Percentiles rank a stretch among this genome's conserved stretches.
Conservation (phyloP, 345 rosid genomes). For the Euphorbia peplus region DNA sequence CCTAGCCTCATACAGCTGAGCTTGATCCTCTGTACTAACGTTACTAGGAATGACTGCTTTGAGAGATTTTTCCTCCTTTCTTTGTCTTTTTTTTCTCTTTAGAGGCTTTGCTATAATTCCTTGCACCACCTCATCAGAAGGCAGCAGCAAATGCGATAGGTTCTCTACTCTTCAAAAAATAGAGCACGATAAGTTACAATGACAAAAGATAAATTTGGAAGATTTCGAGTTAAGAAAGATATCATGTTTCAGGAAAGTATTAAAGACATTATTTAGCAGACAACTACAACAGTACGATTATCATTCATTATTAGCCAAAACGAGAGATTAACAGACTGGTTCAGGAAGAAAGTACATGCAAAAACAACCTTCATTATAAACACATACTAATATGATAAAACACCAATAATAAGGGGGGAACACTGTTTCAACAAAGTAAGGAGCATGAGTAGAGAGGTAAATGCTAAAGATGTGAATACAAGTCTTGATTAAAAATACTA, state of each 20-base stretch:
- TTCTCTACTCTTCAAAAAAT: conserved; percentile 2
- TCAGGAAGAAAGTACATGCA: not conserved
- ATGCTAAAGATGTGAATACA: not conserved
- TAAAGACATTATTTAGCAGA: not conserved
- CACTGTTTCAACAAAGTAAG: not conserved
- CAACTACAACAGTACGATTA: no score
- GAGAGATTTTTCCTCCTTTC: not conserved
- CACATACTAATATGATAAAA: not conserved
- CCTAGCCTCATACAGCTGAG: not conserved
- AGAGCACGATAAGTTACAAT: not conserved
- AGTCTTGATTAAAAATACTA: not conserved
- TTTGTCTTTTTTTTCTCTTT: conserved; percentile 9
- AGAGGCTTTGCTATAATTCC: not conserved
- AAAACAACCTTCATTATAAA: not conserved
- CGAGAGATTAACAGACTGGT: no score
- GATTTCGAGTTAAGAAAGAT: not conserved
- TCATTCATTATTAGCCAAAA: no score
- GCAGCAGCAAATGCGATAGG: not conserved
- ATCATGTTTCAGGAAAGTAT: not conserved
- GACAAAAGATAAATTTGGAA: not conserved
- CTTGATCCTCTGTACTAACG: not conserved
- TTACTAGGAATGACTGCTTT: not conserved
- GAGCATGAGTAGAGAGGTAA: no score
- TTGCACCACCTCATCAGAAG: not conserved
- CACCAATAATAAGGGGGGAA: not conserved